These are phyloP conservation scores for Ganoderma lucidum DNA, from an alignment of 1,284 basidiomycete species.

Conservation along the genomic window DNA sequence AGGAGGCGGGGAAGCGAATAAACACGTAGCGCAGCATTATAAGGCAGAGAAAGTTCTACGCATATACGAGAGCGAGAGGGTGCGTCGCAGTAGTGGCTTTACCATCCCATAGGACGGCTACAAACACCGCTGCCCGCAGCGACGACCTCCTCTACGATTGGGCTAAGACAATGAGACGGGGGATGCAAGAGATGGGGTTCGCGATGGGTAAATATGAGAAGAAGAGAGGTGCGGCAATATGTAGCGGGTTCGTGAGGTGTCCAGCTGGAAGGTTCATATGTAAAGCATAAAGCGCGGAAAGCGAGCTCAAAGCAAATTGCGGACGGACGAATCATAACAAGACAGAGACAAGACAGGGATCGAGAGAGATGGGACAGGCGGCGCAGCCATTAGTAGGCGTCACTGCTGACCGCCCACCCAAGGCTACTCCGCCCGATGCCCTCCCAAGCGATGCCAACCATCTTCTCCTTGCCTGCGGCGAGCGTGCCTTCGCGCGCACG, in stretches of 20 bases:
- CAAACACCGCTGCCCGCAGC: constrained; percentile 29
- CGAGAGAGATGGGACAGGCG: background rate
- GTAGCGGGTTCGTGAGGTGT: constrained; percentile 10
- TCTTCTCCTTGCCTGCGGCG: constrained; percentile 62
- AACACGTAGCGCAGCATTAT: constrained; percentile 11
- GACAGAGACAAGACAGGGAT: background rate
- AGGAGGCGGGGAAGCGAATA: background rate
- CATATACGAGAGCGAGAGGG: constrained; percentile 14
- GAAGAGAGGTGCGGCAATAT: constrained; percentile 2
- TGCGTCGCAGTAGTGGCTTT: constrained; percentile 24
- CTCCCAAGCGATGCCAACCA: constrained; percentile 65
- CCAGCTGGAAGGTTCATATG: constrained; percentile 11
- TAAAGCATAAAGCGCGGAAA: constrained; percentile 16
- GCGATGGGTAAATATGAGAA: constrained; percentile 4
- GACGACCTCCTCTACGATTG: constrained; percentile 11
- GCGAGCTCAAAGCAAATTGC: constrained; percentile 20
- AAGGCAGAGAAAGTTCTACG: constrained; percentile 16
- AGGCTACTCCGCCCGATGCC: constrained; percentile 62
- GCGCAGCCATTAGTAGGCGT: constrained; percentile 20
- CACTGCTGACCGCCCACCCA: constrained; percentile 42
- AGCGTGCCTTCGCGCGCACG: constrained; percentile 52
- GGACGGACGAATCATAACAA: constrained; percentile 19
- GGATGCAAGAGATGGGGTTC: constrained; percentile 1
- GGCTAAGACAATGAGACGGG: background rate
- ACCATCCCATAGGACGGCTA: constrained; percentile 22